phyloP scores from a whole-genome alignment of 2,329 filamentous ascomycete genomes.

The Microthyrium microscopicum region DNA sequence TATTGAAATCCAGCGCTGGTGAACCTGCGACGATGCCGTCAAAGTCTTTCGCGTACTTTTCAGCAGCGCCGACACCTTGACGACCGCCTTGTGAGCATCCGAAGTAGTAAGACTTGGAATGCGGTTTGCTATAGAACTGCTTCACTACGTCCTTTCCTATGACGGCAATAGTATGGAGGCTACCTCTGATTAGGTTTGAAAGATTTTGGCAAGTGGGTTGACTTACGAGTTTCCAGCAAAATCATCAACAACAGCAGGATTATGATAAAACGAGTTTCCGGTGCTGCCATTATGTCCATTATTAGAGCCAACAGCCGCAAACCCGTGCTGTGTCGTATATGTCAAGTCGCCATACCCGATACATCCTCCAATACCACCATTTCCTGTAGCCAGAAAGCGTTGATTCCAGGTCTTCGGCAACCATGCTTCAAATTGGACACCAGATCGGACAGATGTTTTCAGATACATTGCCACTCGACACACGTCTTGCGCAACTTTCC shows the following conservation, averaged over 20 bases:
- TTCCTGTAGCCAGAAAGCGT: constrained; percentile 23
- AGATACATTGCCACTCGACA: constrained; percentile 26
- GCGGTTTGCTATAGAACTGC: constrained; percentile 22
- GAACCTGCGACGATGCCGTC: constrained; percentile 19
- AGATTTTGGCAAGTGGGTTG: neutral
- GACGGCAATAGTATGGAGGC: constrained; percentile 21
- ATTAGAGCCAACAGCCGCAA: constrained; percentile 24
- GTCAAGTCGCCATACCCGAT: constrained; percentile 20
- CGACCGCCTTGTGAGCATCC: constrained; percentile 22
- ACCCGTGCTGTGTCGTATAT: constrained; percentile 22
- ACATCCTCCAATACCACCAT: constrained; percentile 26
- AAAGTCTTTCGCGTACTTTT: constrained; percentile 20
- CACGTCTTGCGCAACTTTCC: constrained; percentile 10
- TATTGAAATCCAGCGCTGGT: constrained; percentile 22
- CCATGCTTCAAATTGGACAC: constrained; percentile 29
- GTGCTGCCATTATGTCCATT: constrained; percentile 27
- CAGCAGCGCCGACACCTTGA: constrained; percentile 17
- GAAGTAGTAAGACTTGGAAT: constrained; percentile 24
- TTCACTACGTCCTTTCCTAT: constrained; percentile 25
- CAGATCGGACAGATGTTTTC: constrained; percentile 22
- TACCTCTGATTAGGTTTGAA: constrained; percentile 8
- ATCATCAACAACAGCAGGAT: constrained; percentile 29
- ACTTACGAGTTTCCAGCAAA: constrained; percentile 28
- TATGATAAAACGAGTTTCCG: constrained; percentile 29
- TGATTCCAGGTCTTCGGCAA: constrained; percentile 25